Percentiles rank a stretch among this genome's conserved stretches.
Evolutionary conservation across 306 rosid genomes (phyloP).

Genomic region (Argentina anserina): DNA sequence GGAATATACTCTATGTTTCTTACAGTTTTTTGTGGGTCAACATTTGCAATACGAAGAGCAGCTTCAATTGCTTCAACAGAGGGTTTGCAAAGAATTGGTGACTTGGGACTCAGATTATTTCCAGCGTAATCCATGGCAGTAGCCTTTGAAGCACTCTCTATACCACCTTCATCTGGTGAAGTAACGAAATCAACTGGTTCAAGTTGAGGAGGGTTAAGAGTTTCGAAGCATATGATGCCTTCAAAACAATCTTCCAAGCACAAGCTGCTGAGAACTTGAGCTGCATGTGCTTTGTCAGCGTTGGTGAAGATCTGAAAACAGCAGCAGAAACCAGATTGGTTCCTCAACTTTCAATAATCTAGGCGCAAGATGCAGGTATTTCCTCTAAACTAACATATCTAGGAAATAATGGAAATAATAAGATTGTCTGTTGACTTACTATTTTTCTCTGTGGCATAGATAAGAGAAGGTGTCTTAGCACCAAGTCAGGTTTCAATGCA

Average conservation of each 20-base stretch:
- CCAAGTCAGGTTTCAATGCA: conserved; percentile 56
- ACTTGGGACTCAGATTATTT: conserved; percentile 18
- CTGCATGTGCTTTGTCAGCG: conserved; percentile 66
- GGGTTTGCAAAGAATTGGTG: conserved; percentile 67
- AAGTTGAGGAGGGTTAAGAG: conserved; percentile 54
- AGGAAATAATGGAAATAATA: background rate
- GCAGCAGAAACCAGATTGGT: conserved; percentile 11
- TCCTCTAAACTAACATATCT: background rate
- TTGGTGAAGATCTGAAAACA: conserved; percentile 74
- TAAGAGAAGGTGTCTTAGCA: conserved; percentile 71
- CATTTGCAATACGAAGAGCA: conserved; percentile 54
- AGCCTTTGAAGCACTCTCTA: background rate
- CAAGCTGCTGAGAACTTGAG: conserved; percentile 55
- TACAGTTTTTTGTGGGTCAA: conserved; percentile 65
- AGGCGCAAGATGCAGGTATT: background rate
- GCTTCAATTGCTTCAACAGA: conserved; percentile 64
- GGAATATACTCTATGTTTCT: conserved; percentile 10
- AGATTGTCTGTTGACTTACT: conserved; percentile 34
- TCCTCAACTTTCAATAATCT: background rate
- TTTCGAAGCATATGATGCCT: conserved; percentile 82
- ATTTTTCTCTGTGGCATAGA: conserved; percentile 87
- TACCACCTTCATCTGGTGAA: conserved; percentile 4
- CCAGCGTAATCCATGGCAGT: background rate
- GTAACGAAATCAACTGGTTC: conserved; percentile 21
- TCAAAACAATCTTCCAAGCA: conserved; percentile 81